These are phyloP conservation scores for Planoprotostelium fungivorum DNA, from an alignment of 78 protist genomes.

Conservation along the genomic window DNA sequence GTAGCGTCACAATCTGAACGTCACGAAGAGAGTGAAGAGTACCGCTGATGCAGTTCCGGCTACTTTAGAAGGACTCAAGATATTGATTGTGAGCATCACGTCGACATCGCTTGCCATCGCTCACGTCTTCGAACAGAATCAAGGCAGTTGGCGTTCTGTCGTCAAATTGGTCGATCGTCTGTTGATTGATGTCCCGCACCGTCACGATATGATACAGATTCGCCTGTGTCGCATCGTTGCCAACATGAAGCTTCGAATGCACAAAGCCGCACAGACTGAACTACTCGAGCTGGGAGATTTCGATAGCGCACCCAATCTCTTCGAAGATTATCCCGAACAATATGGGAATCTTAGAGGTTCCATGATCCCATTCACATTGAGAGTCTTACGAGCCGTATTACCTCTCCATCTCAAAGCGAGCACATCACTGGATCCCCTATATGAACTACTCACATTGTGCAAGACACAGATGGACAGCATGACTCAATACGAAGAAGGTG, in stretches of 20 bases:
- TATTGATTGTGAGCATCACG: too few relatives aligned
- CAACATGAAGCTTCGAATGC: background rate
- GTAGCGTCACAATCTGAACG: too few relatives aligned
- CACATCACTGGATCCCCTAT: background rate
- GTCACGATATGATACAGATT: background rate
- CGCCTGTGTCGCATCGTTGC: background rate
- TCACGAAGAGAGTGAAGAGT: too few relatives aligned
- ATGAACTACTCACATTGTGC: background rate
- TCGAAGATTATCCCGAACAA: background rate
- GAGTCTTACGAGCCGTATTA: background rate
- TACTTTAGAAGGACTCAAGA: too few relatives aligned
- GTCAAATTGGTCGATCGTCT: background rate
- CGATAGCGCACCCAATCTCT: background rate
- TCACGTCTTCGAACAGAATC: too few relatives aligned
- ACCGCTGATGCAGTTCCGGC: too few relatives aligned
- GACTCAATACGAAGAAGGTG: background rate
- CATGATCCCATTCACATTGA: background rate
- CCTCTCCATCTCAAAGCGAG: background rate
- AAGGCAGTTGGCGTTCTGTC: background rate
- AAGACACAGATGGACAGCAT: background rate
- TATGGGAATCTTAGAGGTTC: background rate
- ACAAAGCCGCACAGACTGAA: background rate
- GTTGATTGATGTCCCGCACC: background rate
- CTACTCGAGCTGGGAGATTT: background rate
- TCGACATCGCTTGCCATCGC: too few relatives aligned